These are phyloP conservation scores for Rhizoctonia solani DNA, from an alignment of 1,284 basidiomycete species.

Conservation along the genomic window DNA sequence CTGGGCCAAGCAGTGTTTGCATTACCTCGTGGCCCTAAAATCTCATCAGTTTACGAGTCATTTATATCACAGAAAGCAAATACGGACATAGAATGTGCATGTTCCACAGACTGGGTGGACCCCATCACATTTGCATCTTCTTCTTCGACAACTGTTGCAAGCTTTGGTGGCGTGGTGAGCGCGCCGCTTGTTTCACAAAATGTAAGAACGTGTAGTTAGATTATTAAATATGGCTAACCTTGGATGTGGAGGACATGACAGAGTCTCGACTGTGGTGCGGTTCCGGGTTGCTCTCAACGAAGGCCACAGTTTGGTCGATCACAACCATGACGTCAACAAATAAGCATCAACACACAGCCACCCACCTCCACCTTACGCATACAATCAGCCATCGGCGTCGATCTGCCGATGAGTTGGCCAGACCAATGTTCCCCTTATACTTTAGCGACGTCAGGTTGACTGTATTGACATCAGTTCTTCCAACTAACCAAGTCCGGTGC, in stretches of 20 bases:
- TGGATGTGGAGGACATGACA: background rate
- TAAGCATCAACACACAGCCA: too few species aligned
- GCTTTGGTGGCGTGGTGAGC: conserved; percentile 26
- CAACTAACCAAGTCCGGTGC: too few species aligned
- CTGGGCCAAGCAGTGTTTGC: background rate
- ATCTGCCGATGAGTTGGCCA: too few species aligned
- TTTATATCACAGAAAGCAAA: background rate
- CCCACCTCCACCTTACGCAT: too few species aligned
- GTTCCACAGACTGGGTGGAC: conserved; percentile 43
- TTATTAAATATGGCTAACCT: background rate
- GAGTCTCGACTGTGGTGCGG: background rate
- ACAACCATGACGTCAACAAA: too few species aligned
- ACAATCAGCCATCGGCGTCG: too few species aligned
- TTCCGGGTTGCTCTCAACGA: background rate
- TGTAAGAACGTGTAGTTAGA: background rate
- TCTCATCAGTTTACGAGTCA: background rate
- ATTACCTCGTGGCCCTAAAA: conserved; percentile 25
- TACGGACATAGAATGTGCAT: conserved; percentile 40
- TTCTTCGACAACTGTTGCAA: conserved; percentile 22
- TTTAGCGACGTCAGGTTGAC: too few species aligned
- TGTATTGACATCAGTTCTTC: background rate
- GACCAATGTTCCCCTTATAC: too few species aligned
- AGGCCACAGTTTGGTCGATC: background rate
- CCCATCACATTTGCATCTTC: conserved; percentile 44
- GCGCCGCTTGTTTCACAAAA: background rate